Evolutionary conservation across 2,329 filamentous ascomycete species (phyloP).

Genomic region (Diaporthe australafricana): DNA sequence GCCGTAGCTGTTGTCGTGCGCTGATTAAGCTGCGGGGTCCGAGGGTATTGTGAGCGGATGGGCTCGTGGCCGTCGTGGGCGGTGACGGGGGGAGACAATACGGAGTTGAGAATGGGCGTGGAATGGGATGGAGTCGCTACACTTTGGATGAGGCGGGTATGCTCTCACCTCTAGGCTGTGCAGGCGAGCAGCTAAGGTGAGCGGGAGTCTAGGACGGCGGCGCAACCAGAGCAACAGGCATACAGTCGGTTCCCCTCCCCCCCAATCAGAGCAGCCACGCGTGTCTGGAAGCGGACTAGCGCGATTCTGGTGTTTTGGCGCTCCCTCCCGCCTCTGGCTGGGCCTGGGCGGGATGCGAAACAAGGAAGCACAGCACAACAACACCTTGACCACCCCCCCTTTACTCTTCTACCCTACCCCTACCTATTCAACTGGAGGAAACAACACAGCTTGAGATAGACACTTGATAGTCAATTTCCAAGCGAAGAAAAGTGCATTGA

Average conservation of each 20-base stretch:
- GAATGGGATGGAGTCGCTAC: constrained; percentile 24
- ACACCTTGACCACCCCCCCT: neutral
- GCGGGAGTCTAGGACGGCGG: constrained; percentile 21
- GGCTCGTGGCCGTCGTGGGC: constrained; percentile 20
- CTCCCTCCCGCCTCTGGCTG: constrained; percentile 8
- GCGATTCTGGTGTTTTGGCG: constrained; percentile 26
- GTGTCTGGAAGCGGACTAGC: constrained; percentile 28
- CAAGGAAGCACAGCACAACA: constrained; percentile 5
- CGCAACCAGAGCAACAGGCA: constrained; percentile 3
- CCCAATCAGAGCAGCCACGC: constrained; percentile 31
- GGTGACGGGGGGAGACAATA: constrained; percentile 4
- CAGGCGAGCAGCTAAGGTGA: constrained; percentile 22
- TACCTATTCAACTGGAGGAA: neutral
- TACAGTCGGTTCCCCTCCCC: neutral
- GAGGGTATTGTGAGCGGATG: constrained; percentile 11
- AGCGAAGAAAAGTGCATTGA: neutral
- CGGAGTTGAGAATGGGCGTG: constrained; percentile 24
- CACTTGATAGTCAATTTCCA: neutral
- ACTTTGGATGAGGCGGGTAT: constrained; percentile 22
- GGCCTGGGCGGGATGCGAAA: constrained; percentile 21
- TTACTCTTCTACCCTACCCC: neutral
- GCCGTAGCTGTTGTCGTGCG: constrained; percentile 14
- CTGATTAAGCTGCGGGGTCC: neutral
- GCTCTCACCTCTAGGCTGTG: constrained; percentile 22
- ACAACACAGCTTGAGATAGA: constrained; percentile 1